A percentile compares a stretch with the other conserved stretches of the same genome.
Conservation (phyloP, 129 eudicot species). For the Tanacetum coccineum region DNA sequence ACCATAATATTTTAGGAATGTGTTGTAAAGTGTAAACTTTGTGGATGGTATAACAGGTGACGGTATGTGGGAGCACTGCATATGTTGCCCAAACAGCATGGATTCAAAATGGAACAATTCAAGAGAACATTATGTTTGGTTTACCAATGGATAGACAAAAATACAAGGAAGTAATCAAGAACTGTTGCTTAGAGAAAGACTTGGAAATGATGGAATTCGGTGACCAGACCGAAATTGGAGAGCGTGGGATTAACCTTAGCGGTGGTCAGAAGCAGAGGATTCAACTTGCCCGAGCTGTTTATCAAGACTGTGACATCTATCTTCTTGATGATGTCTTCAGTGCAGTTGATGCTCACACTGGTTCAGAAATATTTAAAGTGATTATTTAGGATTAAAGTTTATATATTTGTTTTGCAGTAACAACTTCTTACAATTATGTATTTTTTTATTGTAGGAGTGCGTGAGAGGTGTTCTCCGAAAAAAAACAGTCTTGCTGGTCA, state of each 20-base stretch:
- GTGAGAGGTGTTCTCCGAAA: conserved; percentile 66
- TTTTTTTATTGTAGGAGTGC: conserved; percentile 43
- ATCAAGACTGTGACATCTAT: conserved; percentile 82
- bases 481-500: conserved; percentile 73
- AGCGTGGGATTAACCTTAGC: conserved; percentile 83
- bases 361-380: conserved; percentile 80
- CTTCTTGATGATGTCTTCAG: conserved; percentile 89
- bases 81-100: conserved; percentile 89
- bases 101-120: conserved; percentile 78
- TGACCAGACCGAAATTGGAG: conserved; percentile 87
- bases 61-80: conserved; percentile 73
- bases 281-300: conserved; percentile 94
- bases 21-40: not conserved
- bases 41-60: conserved; percentile 39
- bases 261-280: conserved; percentile 96
- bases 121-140: conserved; percentile 73
- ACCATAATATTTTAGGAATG: not conserved
- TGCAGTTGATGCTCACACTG: conserved; percentile 95
- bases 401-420: not conserved
- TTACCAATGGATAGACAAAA: conserved; percentile 56
- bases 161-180: conserved; percentile 53
- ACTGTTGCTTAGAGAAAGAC: conserved; percentile 83
- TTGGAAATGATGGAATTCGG: conserved; percentile 84
- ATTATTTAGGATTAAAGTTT: not conserved
- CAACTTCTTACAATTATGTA: not conserved